phyloP scores from a whole-genome alignment of 2,329 filamentous ascomycete species.

The Lojkania enalia region DNA sequence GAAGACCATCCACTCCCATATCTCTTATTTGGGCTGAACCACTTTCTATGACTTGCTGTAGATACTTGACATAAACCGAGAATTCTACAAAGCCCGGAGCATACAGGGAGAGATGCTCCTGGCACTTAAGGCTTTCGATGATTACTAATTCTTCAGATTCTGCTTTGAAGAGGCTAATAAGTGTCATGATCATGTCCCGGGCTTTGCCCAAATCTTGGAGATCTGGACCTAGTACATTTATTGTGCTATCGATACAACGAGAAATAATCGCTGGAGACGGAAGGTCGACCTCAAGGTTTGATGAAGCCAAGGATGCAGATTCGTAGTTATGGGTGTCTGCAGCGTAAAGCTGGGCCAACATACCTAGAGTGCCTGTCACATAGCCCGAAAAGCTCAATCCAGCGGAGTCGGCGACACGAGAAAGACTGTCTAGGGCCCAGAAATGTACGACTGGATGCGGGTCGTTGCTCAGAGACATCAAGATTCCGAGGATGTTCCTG shows the following conservation, averaged over 20 bases:
- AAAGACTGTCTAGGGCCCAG: constrained; percentile 89
- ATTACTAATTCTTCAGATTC: constrained; percentile 73
- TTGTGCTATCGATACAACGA: constrained; percentile 88
- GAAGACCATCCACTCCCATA: constrained; percentile 82
- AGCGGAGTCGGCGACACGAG: constrained; percentile 85
- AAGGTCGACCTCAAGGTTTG: constrained; percentile 85
- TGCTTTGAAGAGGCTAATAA: constrained; percentile 80
- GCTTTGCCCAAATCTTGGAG: constrained; percentile 90
- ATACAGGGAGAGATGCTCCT: constrained; percentile 91
- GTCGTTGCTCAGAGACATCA: constrained; percentile 97
- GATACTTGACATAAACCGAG: constrained; percentile 74
- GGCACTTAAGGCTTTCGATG: constrained; percentile 76
- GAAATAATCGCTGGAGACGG: constrained; percentile 82
- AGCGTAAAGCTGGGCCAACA: constrained; percentile 91
- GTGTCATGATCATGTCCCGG: constrained; percentile 85
- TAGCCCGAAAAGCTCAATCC: constrained; percentile 90
- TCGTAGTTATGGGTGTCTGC: constrained; percentile 90
- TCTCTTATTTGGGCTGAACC: constrained; percentile 71
- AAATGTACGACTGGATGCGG: constrained; percentile 94
- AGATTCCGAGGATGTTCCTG: constrained; percentile 93
- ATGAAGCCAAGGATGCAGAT: constrained; percentile 75
- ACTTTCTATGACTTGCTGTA: constrained; percentile 78
- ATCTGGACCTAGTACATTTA: constrained; percentile 95
- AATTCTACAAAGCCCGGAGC: constrained; percentile 87
- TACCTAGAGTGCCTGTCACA: constrained; percentile 86